Evolutionary conservation across 163 green algal genomes (phyloP), one percentile per base, ranked within the genome.

Genomic region (Chloroidium sp.): DNA sequence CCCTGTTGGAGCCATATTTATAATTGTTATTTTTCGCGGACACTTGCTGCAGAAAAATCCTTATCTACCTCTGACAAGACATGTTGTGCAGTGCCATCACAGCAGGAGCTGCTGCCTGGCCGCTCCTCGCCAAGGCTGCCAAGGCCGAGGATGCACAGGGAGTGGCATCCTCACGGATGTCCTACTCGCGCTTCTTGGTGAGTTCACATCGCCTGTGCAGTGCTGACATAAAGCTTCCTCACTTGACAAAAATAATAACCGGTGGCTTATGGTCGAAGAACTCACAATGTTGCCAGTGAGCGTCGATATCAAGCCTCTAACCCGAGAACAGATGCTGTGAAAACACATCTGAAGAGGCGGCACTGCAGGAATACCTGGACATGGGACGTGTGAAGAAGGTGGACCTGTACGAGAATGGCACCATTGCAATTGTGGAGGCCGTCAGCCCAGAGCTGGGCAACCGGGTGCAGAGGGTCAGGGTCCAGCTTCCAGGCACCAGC

Each of bases 361-460:
- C 36, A 36, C 69, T 57, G 69, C 69, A 76, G 64, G 82, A 86
- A n/a, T 86, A 99, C 88, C 90, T 99, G 4, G 96, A 99, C 82
- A 98, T 99, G 95, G 96, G 93, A 58, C 89, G 96, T 72, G 96
- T 99, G 68, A 98, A 98, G 91, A 99, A 99, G 93, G 93, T 97
- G 8, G 94, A 99, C 88, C 86, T 99, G 81, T 99, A 98, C 80
- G 96, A 99, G 85, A 98, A 98, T 80, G 96, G 96, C 82, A 98
- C 96, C 69, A 99, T 98, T 78, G 96, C 96, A 14, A 98, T 99
- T 81, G 96, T 98, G 57, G 96, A 99, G 89, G 95, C 95, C 2
- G 95, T 98, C 12, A 96, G 89, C 61, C 96, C 96, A 58, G 96
- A 99, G 91, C 91, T 99, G 58, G 96, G 96, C 84, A 99, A 99